Evolutionary conservation across 148 eudicot species (phyloP), one percentile per base, ranked within the genome.

Genomic region (Diospyros kaki): DNA sequence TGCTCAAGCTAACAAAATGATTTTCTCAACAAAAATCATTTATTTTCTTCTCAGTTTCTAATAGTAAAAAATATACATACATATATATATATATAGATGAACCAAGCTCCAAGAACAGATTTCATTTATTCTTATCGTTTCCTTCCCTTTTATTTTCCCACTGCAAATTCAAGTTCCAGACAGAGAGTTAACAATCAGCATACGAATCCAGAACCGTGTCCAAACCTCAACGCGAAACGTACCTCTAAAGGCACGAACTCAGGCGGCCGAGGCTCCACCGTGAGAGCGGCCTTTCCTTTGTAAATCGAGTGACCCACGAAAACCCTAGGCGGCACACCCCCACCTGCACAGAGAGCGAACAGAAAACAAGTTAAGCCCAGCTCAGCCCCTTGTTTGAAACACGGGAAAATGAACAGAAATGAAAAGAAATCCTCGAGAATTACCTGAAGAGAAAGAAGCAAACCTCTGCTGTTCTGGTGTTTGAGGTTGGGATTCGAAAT

Each of bases 201-300:
- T 17, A 8, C 40, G 12, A 78, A 71, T 14, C 13, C 77, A 54
- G 18, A 40, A 65, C 17, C 55, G 12, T 15, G 28, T 41, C 54
- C 52, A 73, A 41, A 56, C 59, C 73, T 45, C 43, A 61, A 55
- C n/a, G 48, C 15, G 28, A 61, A 72, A 74, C 89, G 69, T 83
- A 94, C 98, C 80, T 90, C 96, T 78, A 94, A 83, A 78, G 96
- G 85, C 17, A 66, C 54, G 77, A 94, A 94, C 72, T 92, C 97
- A 0, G 98, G 97, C 28, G 94, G 75, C 67, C 85, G 81, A 53
- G 98, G 98, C 68, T 86, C 97, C 76, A 94, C 87, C 1, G 86
- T 82, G 64, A 94, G 92, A 77, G 97, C 97, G 39, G 98, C 96
- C 86, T 92, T 94, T 72, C 97, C 98, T 83, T 92, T 94, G 74